Conservation (phyloP, 768 basidiomycete species). For the Lactarius hengduanensis region DNA sequence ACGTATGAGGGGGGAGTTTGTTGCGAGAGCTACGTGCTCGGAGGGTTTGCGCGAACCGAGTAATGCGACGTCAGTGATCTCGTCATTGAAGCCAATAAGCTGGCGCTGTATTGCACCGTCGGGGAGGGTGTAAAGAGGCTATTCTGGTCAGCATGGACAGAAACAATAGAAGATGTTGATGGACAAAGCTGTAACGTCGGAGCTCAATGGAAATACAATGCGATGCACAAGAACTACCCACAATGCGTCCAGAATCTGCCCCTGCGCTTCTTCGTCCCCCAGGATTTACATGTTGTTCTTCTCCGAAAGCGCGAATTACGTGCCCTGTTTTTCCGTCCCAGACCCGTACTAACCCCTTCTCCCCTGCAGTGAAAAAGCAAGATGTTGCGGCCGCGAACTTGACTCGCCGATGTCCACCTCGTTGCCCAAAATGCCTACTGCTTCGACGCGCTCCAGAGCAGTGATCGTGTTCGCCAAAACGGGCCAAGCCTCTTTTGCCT, state of each 20-base stretch:
- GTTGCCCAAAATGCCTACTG: constrained; percentile 65
- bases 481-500: constrained; percentile 49
- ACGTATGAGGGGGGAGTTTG: constrained; percentile 94
- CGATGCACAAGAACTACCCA: constrained; percentile 42
- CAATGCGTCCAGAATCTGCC: constrained; percentile 82
- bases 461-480: constrained; percentile 77
- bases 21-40: constrained; percentile 87
- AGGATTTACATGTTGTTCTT: constrained; percentile 45
- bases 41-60: constrained; percentile 47
- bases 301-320: constrained; percentile 58
- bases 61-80: constrained; percentile 89
- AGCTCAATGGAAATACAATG: constrained; percentile 12
- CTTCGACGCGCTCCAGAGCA: constrained; percentile 82
- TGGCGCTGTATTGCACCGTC: constrained; percentile 68
- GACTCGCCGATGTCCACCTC: constrained; percentile 51
- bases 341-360: constrained; percentile 79
- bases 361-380: constrained; percentile 89
- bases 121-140: constrained; percentile 83
- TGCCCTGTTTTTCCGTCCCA: constrained; percentile 77
- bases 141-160: constrained; percentile 95
- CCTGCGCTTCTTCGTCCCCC: constrained; percentile 72
- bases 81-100: constrained; percentile 96
- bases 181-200: constrained; percentile 58
- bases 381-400: constrained; percentile 38
- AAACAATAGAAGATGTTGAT: constrained; percentile 61